A percentile compares a stretch with the other conserved stretches of the same genome.
phyloP scores from a whole-genome alignment of 306 rosid species.

The Malus asiatica region DNA sequence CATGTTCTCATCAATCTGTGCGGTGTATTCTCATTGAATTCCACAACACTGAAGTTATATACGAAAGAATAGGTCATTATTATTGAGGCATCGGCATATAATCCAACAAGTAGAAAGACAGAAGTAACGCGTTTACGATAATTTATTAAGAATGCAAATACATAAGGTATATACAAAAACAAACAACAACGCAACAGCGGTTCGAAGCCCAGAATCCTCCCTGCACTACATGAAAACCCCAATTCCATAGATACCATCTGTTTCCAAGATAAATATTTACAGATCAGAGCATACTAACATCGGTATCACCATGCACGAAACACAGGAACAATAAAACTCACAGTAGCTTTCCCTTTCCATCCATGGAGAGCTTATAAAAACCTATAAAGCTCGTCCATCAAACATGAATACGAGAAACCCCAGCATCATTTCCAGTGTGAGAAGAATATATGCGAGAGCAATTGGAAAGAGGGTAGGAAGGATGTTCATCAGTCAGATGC shows the following conservation, averaged over 20 bases:
- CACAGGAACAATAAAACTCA: slow-evolving; percentile 35
- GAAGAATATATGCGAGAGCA: slow-evolving; percentile 19
- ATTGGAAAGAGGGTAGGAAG: slow-evolving; percentile 27
- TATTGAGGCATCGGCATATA: background rate
- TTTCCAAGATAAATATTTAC: slow-evolving; percentile 49
- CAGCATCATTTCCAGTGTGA: slow-evolving; percentile 19
- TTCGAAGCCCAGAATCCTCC: slow-evolving; percentile 22
- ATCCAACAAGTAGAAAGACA: slow-evolving; percentile 14
- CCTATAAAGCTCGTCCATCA: slow-evolving; percentile 29
- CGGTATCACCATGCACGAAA: slow-evolving; percentile 44
- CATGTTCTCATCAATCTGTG: background rate
- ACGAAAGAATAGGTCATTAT: background rate
- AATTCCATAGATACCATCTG: slow-evolving; percentile 19
- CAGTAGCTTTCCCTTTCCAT: slow-evolving; percentile 36
- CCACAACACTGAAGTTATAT: background rate
- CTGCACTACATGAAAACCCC: slow-evolving; percentile 28
- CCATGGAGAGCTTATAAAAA: slow-evolving; percentile 21
- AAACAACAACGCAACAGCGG: slow-evolving; percentile 27
- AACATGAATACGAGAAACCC: slow-evolving; percentile 29
- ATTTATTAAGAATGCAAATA: slow-evolving; percentile 30
- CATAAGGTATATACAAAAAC: slow-evolving; percentile 28
- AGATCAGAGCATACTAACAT: slow-evolving; percentile 37
- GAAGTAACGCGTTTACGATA: slow-evolving; percentile 13
- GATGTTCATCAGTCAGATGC: slow-evolving; percentile 42
- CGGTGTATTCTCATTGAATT: background rate